Base-by-base conservation (phyloP, 371 early-diverging fungal genomes). In the Mucor velutinosus region DNA sequence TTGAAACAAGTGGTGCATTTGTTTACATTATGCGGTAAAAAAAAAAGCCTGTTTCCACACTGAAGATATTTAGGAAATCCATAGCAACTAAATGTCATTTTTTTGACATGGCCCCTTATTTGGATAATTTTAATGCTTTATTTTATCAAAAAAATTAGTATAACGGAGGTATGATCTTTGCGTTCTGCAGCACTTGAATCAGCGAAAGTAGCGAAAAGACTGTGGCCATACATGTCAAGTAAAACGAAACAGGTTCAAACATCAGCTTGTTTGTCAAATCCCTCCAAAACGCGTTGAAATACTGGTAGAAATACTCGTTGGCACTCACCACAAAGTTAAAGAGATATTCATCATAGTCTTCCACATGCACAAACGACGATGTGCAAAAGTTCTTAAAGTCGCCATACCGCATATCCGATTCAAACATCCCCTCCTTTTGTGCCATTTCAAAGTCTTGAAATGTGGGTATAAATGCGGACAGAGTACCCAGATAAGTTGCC, bases 401-500 rank as follows among this genome's bases (percentile, higher is more conserved):
- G 35, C 39, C 15, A 39, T 59, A 59, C 7, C 6, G 23, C 59
- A 59, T 59, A 14, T 33, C 33, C 2, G 39, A 19, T 23, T 59
- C 59, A 25, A 59, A 59, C 59, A 59, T 59, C 11, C 59, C 59
- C 23, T 59, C 59, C 23, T 59, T 59, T 30, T 59, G 33, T 15
- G 59, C 59, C 15, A 59, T 14, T 59, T 59, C 59, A 39, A 59
- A 59, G 23, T 59, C 59, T n/a, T 59, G 23, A 39, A 59, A 59
- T 25, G 59, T 59, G 3, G 59, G 59, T 59, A 59, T 59, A 25
- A 59, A 37, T 11, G 59, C 59, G 21, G 33, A 12, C 25, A 59
- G 14, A 37, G 59, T 59, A 1, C 39, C 59, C 59, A 59, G 14
- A 37, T 59, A 59, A 23, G 59, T 33, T 23, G 59, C 59, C 27